Base-by-base conservation (phyloP, 2,329 filamentous ascomycete species). In the Trichophaea hybrida region DNA sequence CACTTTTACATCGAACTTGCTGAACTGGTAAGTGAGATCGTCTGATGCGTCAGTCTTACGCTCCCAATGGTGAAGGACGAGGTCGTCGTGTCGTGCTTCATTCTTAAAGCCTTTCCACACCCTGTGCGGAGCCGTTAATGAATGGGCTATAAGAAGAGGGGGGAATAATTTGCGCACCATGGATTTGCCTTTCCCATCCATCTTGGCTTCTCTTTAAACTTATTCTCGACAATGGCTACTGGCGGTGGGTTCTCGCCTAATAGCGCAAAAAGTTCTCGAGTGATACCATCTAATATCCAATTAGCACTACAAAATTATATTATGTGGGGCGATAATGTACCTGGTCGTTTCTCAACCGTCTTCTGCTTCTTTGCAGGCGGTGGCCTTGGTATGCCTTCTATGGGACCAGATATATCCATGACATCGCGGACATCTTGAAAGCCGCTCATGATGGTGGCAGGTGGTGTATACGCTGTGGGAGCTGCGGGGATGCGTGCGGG, bases 1-100 rank as follows among this genome's bases (percentile, higher is more conserved):
- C 12, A 91, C 80, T 65, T 84, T 79, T 58, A 94, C 83, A 70
- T 96, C 94, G 77, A 86, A 97, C 70, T 91, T 94, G 52, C 87
- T 82, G 72, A 93, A 97, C 1, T 76, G 70, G 62, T 78, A 79
- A 63, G 76, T 75, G 49, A 75, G 72, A 63, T 78, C 75, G 32
- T 52, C 59, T 2, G 48, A 33, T 10, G 61, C 64, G 65, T 62
- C 53, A 64, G 61, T 72, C 63, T 84, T 84, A 71, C 83, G 77
- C 70, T 83, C 81, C 90, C 90, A 96, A 73, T 96, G 90, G 65
- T 78, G 79, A 63, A 96, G 72, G 4, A 86, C 73, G 31, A 96
- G 75, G 13, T 77, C 77, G 68, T 93, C 88, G 43, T 75, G 73
- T 64, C 90, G 83, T 15, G 86, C 89, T 58, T 83, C 83, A 70